These are phyloP conservation scores for Pleurotus salmoneostramineus DNA, from an alignment of 768 basidiomycete species.

Conservation along the genomic window DNA sequence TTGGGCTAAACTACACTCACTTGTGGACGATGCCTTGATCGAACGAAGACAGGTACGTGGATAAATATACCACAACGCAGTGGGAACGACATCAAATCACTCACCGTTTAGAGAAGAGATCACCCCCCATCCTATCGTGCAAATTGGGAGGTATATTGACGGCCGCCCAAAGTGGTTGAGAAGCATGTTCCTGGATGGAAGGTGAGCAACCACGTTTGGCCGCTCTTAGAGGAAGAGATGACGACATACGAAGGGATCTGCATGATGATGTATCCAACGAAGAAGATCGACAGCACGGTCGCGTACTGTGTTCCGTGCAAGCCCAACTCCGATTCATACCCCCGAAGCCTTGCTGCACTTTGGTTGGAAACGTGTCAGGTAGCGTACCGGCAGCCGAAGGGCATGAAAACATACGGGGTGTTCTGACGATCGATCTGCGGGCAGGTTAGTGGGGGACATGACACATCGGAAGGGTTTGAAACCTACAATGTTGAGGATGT, in stretches of 20 bases:
- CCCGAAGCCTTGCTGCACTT: conserved; percentile 7
- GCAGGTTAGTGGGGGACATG: background rate
- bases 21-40: conserved; percentile 21
- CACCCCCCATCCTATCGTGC: conserved; percentile 51
- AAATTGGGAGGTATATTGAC: conserved; percentile 44
- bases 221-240: background rate
- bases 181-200: conserved; percentile 52
- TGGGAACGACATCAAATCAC: background rate
- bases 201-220: conserved; percentile 28
- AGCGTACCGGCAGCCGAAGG: background rate
- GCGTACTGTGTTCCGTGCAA: conserved; percentile 1
- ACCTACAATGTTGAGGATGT: conserved; percentile 38
- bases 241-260: conserved; percentile 34
- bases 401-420: background rate
- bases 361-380: background rate
- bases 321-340: conserved; percentile 1
- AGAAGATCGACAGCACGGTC: conserved; percentile 6
- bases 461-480: background rate
- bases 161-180: conserved; percentile 45
- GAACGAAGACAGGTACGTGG: background rate
- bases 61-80: background rate
- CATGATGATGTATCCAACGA: conserved; percentile 30
- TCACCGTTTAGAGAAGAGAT: conserved; percentile 32
- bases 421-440: conserved; percentile 5
- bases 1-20: conserved; percentile 10